These are phyloP conservation scores for Galerina sulciceps DNA, from an alignment of 768 basidiomycete genomes.

Conservation along the genomic window DNA sequence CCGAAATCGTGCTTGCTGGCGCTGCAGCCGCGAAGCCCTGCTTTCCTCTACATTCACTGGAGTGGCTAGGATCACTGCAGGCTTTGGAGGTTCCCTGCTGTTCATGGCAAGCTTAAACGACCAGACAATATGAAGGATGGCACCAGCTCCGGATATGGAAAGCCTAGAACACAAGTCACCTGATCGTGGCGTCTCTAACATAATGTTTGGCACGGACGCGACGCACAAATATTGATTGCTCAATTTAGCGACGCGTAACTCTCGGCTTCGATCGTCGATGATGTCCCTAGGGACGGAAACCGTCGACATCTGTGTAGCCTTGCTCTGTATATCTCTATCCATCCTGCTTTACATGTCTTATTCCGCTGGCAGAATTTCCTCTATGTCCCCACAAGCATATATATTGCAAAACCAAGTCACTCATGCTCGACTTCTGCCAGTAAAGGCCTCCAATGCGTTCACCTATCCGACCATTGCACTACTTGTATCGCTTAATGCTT, in stretches of 20 bases:
- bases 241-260: not conserved
- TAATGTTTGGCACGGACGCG: conserved; percentile 4
- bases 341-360: conserved; percentile 10
- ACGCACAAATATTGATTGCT: not conserved
- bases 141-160: not conserved
- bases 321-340: conserved; percentile 17
- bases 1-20: conserved; percentile 69
- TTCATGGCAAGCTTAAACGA: conserved; percentile 4
- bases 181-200: conserved; percentile 1
- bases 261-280: conserved; percentile 4
- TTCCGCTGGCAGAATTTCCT: conserved; percentile 5
- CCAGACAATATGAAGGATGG: not conserved
- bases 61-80: conserved; percentile 25
- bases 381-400: conserved; percentile 33
- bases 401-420: conserved; percentile 56
- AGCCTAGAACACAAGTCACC: not conserved
- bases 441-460: conserved; percentile 53
- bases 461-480: conserved; percentile 63
- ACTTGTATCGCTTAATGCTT: conserved; percentile 56
- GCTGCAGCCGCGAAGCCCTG: conserved; percentile 59
- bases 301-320: conserved; percentile 11
- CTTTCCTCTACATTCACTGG: conserved; percentile 57
- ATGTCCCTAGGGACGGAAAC: conserved; percentile 6
- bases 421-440: conserved; percentile 57
- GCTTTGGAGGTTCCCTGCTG: conserved; percentile 20